Evolutionary conservation across 352 stramenopile species (phyloP), one percentile per base, ranked within the genome.

Genomic region (Pythium aquatile): DNA sequence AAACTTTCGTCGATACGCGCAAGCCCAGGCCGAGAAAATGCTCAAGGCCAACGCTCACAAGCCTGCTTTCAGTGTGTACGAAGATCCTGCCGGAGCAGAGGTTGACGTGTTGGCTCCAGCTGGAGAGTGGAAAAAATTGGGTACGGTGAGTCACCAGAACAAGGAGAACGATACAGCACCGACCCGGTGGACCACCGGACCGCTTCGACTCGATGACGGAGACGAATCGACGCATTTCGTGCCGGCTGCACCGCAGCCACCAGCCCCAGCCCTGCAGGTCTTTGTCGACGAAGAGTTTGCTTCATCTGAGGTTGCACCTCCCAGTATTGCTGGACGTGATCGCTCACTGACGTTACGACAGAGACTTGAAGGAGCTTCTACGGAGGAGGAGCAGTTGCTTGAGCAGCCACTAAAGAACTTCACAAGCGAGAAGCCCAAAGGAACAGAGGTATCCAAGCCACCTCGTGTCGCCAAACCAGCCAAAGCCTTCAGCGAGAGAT

Each of bases 391-490:
- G 63, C 75, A 87, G 63, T 77, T 93, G 35, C 73, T 79, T 5
- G 72, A 85, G 58, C 81, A 88, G 61, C 83, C 85, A n/a, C 58
- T 93, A 0, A 93, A 93, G 65, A 93, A 93, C 58, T 93, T 91
- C 39, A 62, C 51, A 30, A 69, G 70, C 55, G 37, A 66, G 35
- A 44, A 55, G n/a, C 56, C 47, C 1, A 59, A 47, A 37, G 6
- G 20, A 1, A 8, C n/a, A 16, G 46, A 24, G 9, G 5, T 55
- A 49, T 16, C 9, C 3, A 70, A 63, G 32, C 56, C 61, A 16
- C 55, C 58, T 44, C 67, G 40, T 46, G 54, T 13, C 7, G 8
- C 40, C 4, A 64, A 72, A 28, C 8, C 55, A 4, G 40, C 39
- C 1, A 62, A 63, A 39, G 7, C 6, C 10, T 54, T 52, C 16